Evolutionary conservation across 2,329 filamentous ascomycete species (phyloP), one percentile per base, ranked within the genome.

Genomic region (Pseudogymnoascus pannorum): DNA sequence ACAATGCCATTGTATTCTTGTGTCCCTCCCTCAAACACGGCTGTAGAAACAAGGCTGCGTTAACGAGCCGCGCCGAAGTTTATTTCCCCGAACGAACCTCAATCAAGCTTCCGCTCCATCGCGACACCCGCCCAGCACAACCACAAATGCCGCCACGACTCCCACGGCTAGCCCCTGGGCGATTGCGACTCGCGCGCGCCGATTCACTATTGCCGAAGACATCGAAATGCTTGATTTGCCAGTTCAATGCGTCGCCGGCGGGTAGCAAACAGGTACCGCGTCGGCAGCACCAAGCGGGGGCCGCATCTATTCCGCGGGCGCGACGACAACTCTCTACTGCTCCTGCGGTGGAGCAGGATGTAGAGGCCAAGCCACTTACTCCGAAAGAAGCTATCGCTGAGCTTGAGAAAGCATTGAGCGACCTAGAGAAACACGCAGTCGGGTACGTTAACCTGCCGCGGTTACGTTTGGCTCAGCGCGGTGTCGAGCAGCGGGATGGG

Each of bases 401-500:
- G 44, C 65, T 73, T n/a, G 65, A 63, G 14, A 61, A 68, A 36
- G 67, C 83, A 2, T 76, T 92, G 0, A 72, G 79, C 1, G 79
- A 82, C 20, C 77, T 93, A 2, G 80, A 88, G 67, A 81, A 81
- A 59, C 76, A 82, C 57, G 84, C 85, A 1, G 79, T 83, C 22
- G 81, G 79, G 62, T 81, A 86, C 67, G 79, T 89, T 60, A 88
- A 88, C 68, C 79, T 87, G n/a, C 84, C 87, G 29, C 80, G 87
- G 61, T 71, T 92, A 51, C 87, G 90, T 72, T 81, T 93, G 67
- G 89, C 88, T 11, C 75, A 91, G 20, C 81, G 84, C 65, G 86
- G 88, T 20, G 72, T 87, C 63, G 79, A 81, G 33, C 82, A 87
- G 68, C 69, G 72, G 1, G 74, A 81, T 0, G 85, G 85, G 3